These are phyloP conservation scores for Tricholoma sp. DNA, from an alignment of 768 basidiomycete genomes.

Conservation along the genomic window DNA sequence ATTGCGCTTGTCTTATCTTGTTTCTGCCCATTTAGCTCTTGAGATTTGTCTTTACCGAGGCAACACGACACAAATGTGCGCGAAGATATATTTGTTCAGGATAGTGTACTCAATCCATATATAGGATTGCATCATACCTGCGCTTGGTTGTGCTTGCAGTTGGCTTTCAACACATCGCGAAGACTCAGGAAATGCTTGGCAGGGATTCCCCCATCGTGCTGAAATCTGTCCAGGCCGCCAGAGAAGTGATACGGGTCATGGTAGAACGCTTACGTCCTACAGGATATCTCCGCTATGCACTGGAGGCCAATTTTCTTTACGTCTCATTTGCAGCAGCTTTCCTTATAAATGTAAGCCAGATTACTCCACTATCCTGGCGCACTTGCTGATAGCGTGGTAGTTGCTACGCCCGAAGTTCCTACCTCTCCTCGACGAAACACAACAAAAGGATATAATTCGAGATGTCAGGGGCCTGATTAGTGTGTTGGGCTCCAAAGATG, in stretches of 20 bases:
- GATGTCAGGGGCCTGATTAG: constrained; percentile 39
- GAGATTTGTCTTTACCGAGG: constrained; percentile 40
- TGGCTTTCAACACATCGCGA: constrained; percentile 46
- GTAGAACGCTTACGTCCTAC: constrained; percentile 48
- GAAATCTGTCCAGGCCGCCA: constrained; percentile 50
- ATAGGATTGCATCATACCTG: constrained; percentile 48
- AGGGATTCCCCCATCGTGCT: constrained; percentile 38
- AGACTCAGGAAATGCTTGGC: constrained; percentile 32
- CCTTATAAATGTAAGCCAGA: constrained; percentile 46
- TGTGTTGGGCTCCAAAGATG: constrained; percentile 42
- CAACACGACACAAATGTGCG: constrained; percentile 40
- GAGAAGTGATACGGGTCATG: constrained; percentile 50
- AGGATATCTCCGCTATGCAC: constrained; percentile 50
- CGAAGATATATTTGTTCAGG: constrained; percentile 2
- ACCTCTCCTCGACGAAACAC: constrained; percentile 33
- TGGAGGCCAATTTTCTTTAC: constrained; percentile 47
- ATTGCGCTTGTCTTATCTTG: background rate
- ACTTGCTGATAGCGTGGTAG: constrained; percentile 21
- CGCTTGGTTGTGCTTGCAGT: constrained; percentile 52
- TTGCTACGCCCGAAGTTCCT: constrained; percentile 47
- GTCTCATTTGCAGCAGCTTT: constrained; percentile 59
- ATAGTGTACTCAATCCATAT: background rate
- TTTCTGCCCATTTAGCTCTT: constrained; percentile 23
- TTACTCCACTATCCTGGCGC: background rate
- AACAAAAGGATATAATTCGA: constrained; percentile 36